Evolutionary conservation across 2,329 filamentous ascomycete genomes (phyloP).

Genomic region (Sporothrix luriei): DNA sequence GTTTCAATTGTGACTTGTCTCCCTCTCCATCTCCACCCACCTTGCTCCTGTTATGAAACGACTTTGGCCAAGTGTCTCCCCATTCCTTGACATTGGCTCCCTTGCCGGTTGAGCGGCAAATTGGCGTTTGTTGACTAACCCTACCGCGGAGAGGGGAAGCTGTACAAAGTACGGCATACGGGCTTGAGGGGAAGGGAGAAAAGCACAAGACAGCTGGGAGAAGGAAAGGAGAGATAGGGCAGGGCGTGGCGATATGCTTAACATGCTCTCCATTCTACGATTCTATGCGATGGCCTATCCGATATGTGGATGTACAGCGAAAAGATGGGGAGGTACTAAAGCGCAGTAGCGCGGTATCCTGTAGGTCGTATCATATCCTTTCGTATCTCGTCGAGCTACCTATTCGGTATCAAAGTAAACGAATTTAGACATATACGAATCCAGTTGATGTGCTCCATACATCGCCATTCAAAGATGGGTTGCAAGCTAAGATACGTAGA

Average conservation of each 20-base stretch:
- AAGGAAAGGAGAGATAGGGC: background rate
- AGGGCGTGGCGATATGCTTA: background rate
- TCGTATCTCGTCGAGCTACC: background rate
- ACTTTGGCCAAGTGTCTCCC: slow-evolving; percentile 24
- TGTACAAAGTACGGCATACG: background rate
- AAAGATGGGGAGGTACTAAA: slow-evolving; percentile 3
- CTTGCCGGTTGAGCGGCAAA: slow-evolving; percentile 27
- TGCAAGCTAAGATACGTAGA: background rate
- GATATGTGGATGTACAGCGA: slow-evolving; percentile 9
- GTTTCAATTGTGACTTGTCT: slow-evolving; percentile 21
- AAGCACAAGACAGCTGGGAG: background rate
- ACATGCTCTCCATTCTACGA: slow-evolving; percentile 15
- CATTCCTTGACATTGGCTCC: slow-evolving; percentile 24
- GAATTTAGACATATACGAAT: background rate
- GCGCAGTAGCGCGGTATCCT: background rate
- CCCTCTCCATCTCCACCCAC: slow-evolving; percentile 16
- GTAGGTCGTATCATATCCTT: slow-evolving; percentile 4
- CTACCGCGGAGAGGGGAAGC: background rate
- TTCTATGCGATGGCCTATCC: background rate
- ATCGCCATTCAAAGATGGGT: background rate
- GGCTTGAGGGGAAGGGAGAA: background rate
- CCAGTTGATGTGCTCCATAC: background rate
- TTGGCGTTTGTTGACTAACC: slow-evolving; percentile 10
- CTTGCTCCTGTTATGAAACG: slow-evolving; percentile 24
- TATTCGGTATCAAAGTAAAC: background rate